Base-by-base conservation (phyloP, 1,284 basidiomycete genomes). In the Sporisorium graminicola region DNA sequence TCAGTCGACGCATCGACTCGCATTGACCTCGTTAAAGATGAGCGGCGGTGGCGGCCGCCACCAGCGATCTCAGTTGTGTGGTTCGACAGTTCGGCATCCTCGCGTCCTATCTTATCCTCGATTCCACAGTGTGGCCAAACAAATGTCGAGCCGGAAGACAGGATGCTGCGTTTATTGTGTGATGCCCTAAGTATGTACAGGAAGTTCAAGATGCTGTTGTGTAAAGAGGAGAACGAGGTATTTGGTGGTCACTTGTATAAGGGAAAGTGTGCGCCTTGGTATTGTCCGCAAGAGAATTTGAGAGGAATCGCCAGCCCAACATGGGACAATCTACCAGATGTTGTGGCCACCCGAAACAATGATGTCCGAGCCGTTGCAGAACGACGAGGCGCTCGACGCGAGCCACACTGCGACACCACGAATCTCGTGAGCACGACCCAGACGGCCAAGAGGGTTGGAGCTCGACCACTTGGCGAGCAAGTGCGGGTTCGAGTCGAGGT, bases 321-420 rank as follows among this genome's bases (percentile, higher is more conserved):
- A 14, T 35, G 20, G 22, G 35, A 49, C 52, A 24, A 27, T 29
- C 81, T 82, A 86, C 84, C 84, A 86, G 49, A 83, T 81, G 58
- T 84, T 79, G 77, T 86, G 84, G 63, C 84, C 84, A 74, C 84
- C 84, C 51, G 78, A 82, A 35, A 86, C 83, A 43, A 83, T 82
- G 49, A 85, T 80, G 76, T 80, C 78, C 51, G 76, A 74, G 56
- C 80, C 80, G 69, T 82, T 85, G 75, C 84, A 86, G 78, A 86
- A 86, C 44, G 74, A 80, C 57, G 80, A 82, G 24, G 84, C 84
- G 53, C 81, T 74, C 65, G 91, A 91, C 43, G 92, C 92, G n/a
- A 93, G 87, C 92, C 92, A 93, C 13, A 90, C 87, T 46, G 90
- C 88, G 0, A 92, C 92, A n/a, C 92, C 92, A 6, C 92, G 88